Evolutionary conservation across 495 filamentous ascomycete genomes (phyloP), one percentile per base, ranked within the genome.

Genomic region (Penicillium bovifimosum): DNA sequence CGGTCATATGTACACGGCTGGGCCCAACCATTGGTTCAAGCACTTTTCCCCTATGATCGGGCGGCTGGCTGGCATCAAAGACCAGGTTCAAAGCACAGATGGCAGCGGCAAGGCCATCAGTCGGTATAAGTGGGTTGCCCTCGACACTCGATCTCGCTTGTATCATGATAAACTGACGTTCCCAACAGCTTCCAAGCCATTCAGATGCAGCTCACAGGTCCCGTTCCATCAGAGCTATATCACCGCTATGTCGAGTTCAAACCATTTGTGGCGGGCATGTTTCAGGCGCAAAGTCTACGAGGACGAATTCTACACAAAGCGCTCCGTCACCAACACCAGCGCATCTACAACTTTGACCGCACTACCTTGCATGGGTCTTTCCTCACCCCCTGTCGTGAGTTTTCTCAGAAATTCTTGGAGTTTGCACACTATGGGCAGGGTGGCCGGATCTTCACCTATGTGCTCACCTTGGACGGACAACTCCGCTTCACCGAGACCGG

Each of bases 401-500:
- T 93, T 6, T 80, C 87, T 0, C 72, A 82, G 24, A 82, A 90
- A 54, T 93, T 97, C 65, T 76, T 97, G 16, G 86, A 90, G 34
- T 86, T 96, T 68, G 86, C 83, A 1, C 89, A 96, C 53, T 88
- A 85, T 59, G 90, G 90, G 55, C 82, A 89, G 58, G 91, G 89
- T 24, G 84, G 87, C 5, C 81, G 90, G 9, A 84, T 96, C 32
- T 96, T 90, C 63, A 97, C 92, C 20, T 97, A 96, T 58, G 84
- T 96, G 10, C 73, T 97, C 5, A 96, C 90, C 0, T 76, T 96
- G 14, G 92, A 97, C 58, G 86, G 84, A 5, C 75, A 88, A 29
- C 76, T 93, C 58, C 85, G 89, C 18, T 97, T 96, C 68, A 96
- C 91, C 0, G 91, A 96, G 66, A 97, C 92, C 0, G 91, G 91